Conservation (phyloP, 805 yeast species). For the Yamadazyma tumulicola region DNA sequence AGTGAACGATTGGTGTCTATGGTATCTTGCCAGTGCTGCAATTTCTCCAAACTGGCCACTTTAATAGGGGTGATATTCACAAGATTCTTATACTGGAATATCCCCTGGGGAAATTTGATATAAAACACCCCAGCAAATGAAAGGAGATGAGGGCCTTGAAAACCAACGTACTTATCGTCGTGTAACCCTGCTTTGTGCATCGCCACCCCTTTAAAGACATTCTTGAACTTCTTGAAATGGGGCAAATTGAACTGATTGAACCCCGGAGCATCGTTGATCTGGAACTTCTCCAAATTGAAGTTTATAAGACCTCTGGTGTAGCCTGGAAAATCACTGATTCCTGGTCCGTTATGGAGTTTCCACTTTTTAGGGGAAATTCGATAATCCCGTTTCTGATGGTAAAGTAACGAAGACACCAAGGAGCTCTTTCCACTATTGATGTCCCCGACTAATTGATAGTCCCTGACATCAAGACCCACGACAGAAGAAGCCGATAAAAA, state of each 20-base stretch:
- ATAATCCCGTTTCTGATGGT: conserved; percentile 2
- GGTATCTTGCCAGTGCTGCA: conserved; percentile 16
- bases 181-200: conserved; percentile 28
- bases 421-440: conserved; percentile 72
- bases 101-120: conserved; percentile 47
- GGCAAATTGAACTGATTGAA: conserved; percentile 12
- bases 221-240: conserved; percentile 19
- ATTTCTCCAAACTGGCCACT: conserved; percentile 15
- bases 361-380: conserved; percentile 14
- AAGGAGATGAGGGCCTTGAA: conserved; percentile 43
- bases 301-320: conserved; percentile 53
- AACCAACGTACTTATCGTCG: conserved; percentile 29
- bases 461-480: conserved; percentile 15
- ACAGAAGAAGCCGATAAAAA: conserved; percentile 34
- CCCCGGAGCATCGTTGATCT: conserved; percentile 12
- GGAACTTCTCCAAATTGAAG: conserved; percentile 12
- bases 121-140: conserved; percentile 63
- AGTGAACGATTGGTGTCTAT: conserved; percentile 6
- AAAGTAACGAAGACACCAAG: conserved; percentile 37
- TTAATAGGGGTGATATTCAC: conserved; percentile 61
- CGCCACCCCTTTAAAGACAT: conserved; percentile 25
- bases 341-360: conserved; percentile 38
- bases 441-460: conserved; percentile 55
- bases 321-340: conserved; percentile 59
- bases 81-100: conserved; percentile 32